Evolutionary conservation across 306 rosid genomes (phyloP), one percentile per base, ranked within the genome.

Genomic region (Medicago lupulina): DNA sequence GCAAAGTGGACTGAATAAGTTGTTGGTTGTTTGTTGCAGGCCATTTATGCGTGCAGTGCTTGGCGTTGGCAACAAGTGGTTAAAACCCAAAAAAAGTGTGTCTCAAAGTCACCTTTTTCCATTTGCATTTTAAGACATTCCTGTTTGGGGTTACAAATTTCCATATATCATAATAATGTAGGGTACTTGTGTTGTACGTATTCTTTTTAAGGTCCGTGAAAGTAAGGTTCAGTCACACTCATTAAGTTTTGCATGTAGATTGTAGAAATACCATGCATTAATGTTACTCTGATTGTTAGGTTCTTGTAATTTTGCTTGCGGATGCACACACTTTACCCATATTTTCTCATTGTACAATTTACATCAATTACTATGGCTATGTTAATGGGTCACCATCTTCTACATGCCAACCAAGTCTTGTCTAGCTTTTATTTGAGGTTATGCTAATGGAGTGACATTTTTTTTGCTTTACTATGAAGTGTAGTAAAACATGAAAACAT

Each of bases 41-140:
- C 0, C 39, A 61, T 70, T 70, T 25, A 70, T 25, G 68, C 14
- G 18, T 55, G 23, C 71, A 44, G 43, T 61, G 40, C 39, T 15
- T 36, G 81, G 67, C 70, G 51, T 71, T 74, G 81, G 69, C 79
- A 83, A 63, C 3, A 38, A 65, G 44, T 6, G 65, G 55, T 53
- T 57, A 58, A 10, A 69, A 14, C 16, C 31, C 28, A 14, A 67
- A 61, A 72, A 7, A 70, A 54, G 82, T 49, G 51, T 8, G 68
- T 18, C 78, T 80, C 78, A 80, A 72, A 28, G 31, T 59, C 39
- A 47, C 85, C 85, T 86, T 82, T 86, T 65, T 76, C 60, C 76
- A 44, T 50, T 71, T 74, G 38, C 53, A 79, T 40, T 79, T 81
- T 69, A 71, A 80, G 67, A 31, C 43, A 62, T 77, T 60, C 79